Evolutionary conservation across 345 rosid species (phyloP).

Genomic region (Gossypium rotundifolium): DNA sequence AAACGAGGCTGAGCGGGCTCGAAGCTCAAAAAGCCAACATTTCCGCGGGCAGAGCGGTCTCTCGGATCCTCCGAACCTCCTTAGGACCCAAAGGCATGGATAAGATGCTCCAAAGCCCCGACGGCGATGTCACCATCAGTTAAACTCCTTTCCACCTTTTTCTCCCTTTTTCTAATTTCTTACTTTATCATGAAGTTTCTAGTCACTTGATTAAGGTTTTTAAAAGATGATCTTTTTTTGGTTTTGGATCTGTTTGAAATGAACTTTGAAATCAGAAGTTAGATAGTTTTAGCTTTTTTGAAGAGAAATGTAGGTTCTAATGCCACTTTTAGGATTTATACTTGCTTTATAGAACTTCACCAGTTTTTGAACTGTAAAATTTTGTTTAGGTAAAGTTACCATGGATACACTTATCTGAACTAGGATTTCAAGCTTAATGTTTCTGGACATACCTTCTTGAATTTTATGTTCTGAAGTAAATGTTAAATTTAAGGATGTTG

Average conservation of each 20-base stretch:
- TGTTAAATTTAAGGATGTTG: neutral
- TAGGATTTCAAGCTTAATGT: neutral
- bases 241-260: neutral
- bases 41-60: conserved; percentile 83
- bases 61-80: conserved; percentile 91
- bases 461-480: neutral
- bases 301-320: neutral
- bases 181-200: neutral
- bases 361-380: neutral
- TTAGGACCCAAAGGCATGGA: conserved; percentile 99
- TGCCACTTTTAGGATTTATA: neutral
- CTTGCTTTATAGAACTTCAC: neutral
- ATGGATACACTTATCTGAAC: neutral
- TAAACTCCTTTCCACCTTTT: conserved; percentile 17
- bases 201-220: neutral
- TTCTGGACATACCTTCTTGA: neutral
- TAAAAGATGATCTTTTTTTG: neutral
- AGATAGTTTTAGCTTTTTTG: neutral
- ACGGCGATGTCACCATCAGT: conserved; percentile 90
- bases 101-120: conserved; percentile 96
- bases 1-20: conserved; percentile 40
- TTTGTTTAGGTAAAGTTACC: neutral
- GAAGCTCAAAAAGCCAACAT: conserved; percentile 95
- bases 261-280: neutral
- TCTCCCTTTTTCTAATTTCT: neutral